phyloP scores from a whole-genome alignment of 2,329 filamentous ascomycete species.

The Cytospora piceicola region DNA sequence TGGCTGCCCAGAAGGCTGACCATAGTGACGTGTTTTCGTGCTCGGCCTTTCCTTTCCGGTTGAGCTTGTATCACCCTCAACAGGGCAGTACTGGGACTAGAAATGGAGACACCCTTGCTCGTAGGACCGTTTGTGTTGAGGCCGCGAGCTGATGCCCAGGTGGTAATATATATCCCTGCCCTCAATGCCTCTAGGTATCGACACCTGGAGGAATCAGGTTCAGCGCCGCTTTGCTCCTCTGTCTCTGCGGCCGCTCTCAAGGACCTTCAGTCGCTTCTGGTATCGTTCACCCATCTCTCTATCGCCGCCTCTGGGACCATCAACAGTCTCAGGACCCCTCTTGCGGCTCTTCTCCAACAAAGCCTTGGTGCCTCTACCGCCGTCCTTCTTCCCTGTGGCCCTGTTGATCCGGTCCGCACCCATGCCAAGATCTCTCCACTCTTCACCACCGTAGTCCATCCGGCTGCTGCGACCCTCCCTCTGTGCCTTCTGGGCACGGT shows the following conservation, averaged over 20 bases:
- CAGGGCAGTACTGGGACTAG: neutral
- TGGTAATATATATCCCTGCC: neutral
- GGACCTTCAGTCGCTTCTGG: conserved; percentile 67
- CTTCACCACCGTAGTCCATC: conserved; percentile 85
- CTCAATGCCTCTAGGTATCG: neutral
- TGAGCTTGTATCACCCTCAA: neutral
- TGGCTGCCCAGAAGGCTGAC: neutral
- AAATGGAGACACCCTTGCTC: neutral
- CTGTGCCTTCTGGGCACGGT: conserved; percentile 67
- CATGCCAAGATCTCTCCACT: conserved; percentile 85
- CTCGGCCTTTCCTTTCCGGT: neutral
- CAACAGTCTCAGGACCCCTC: conserved; percentile 68
- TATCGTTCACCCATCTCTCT: conserved; percentile 73
- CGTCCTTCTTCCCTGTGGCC: conserved; percentile 72
- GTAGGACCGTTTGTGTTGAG: neutral
- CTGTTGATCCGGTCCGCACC: conserved; percentile 85
- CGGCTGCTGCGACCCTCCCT: conserved; percentile 53
- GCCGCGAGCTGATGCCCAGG: neutral
- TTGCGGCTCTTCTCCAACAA: conserved; percentile 86
- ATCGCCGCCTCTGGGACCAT: conserved; percentile 70
- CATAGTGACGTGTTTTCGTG: neutral
- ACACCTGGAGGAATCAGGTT: neutral
- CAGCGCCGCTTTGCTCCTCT: conserved; percentile 30
- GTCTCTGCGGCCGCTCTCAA: conserved; percentile 49
- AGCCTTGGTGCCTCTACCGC: conserved; percentile 58